Conservation (phyloP, 805 yeast genomes). For the Wickerhamiella kurtzmanii region DNA sequence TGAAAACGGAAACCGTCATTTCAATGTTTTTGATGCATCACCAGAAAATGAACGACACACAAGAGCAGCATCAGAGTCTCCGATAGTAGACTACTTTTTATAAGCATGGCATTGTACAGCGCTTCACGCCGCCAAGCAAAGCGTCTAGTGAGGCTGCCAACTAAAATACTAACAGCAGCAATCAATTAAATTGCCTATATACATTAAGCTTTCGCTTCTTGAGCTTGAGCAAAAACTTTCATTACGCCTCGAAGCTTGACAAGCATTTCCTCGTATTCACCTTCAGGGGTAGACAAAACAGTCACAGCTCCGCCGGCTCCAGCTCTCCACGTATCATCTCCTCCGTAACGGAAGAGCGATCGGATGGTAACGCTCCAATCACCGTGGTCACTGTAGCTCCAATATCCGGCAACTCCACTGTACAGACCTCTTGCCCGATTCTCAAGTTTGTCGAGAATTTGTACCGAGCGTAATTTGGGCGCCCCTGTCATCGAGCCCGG, state of each 20-base stretch:
- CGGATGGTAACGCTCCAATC: slow-evolving; percentile 96
- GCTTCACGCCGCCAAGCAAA: neutral
- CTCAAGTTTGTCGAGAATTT: slow-evolving; percentile 54
- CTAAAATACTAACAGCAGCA: neutral
- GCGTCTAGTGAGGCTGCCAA: neutral
- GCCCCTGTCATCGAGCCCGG: slow-evolving; percentile 99
- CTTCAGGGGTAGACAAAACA: slow-evolving; percentile 64
- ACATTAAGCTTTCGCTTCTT: slow-evolving; percentile 1
- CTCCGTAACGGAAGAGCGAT: slow-evolving; percentile 41
- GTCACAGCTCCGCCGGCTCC: slow-evolving; percentile 99
- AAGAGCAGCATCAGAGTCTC: slow-evolving; percentile 19
- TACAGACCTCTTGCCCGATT: slow-evolving; percentile 60
- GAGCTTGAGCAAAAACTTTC: slow-evolving; percentile 1
- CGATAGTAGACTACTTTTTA: slow-evolving; percentile 19
- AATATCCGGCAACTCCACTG: slow-evolving; percentile 91
- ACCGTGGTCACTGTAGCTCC: slow-evolving; percentile 74
- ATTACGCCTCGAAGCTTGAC: slow-evolving; percentile 43
- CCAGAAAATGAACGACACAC: slow-evolving; percentile 65
- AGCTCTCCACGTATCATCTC: slow-evolving; percentile 47
- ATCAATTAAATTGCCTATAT: neutral
- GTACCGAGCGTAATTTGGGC: slow-evolving; percentile 86
- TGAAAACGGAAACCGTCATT: slow-evolving; percentile 51
- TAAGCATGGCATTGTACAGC: slow-evolving; percentile 1
- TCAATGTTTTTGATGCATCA: slow-evolving; percentile 93
- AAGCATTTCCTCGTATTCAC: slow-evolving; percentile 87